Evolutionary conservation across 306 rosid species (phyloP), one percentile per base, ranked within the genome.

Genomic region (Fragaria nilgerrensis): DNA sequence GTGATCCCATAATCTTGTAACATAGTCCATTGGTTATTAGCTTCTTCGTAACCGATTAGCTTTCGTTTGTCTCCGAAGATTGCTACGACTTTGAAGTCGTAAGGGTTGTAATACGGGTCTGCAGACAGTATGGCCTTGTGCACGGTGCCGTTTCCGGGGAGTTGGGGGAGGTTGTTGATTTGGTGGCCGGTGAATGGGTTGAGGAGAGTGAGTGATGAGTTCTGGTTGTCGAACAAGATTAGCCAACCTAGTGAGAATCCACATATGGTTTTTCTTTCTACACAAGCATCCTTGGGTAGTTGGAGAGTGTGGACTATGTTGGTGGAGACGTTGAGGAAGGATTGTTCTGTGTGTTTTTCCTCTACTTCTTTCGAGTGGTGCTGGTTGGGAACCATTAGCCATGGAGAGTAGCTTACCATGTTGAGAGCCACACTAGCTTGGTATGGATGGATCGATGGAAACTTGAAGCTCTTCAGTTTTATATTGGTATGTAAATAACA

Each of bases 61-160:
- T 37, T 19, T 74, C 78, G 45, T 48, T 61, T 7, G 27, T 61
- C 70, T 29, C 78, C 78, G 6, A 41, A 61, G 34, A 43, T 44
- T 1, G 70, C 68, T 27, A 61, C 8, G 22, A 74, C 70, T 41
- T 19, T 43, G 58, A 43, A 74, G 49, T 44, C 70, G 2, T 16
- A 15, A 0, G 70, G 58, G 43, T 44, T 0, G 29, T 7, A 2
- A 10, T 27, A 59, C 10, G 78, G 78, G n/a, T 74, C 32, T 5
- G 78, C 4, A 6, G 70, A 74, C 5, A 74, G 20, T 45, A 74
- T n/a, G 49, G 70, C 78, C 47, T 74, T 74, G 77, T 74, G 77
- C 27, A 36, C 70, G 45, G 15, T 20, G 27, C 48, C 25, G 2
- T 36, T 65, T 8, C 11, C 7, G 15, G 29, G 48, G 27, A 58